Evolutionary conservation across 768 basidiomycete genomes (phyloP), one percentile per base, ranked within the genome.

Genomic region (Tylopilus subfusipes): DNA sequence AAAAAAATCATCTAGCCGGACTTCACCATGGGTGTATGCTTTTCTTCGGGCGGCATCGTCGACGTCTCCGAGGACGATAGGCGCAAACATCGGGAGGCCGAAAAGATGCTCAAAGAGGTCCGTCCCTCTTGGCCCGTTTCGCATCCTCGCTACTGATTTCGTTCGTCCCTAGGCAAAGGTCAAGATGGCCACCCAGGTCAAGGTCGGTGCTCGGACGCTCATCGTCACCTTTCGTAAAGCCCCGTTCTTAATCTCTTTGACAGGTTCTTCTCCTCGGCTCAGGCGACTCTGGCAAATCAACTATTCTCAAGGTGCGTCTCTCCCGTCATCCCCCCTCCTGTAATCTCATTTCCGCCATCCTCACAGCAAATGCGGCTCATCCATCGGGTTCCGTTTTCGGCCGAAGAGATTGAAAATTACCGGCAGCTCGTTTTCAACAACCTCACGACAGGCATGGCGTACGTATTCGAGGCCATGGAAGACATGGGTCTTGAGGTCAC

Each of bases 361-460:
- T 22, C 22, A 21, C 55, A 94, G 89, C 94, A 98, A 87, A 98
- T 98, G 95, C 86, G 94, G 36, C 77, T 97, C 36, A 97, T 99
- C 47, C 95, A 98, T 72, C 82, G 84, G 54, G 76, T 92, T 1
- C 87, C 90, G 0, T 99, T 97, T 73, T 82, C 86, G 0, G 48
- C 81, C 0, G 80, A 84, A 63, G 97, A 98, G 70, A 80, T 90
- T 36, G 95, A 98, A 71, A 83, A 79, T 16, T 97, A 88, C 63
- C 85, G 95, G 2, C 95, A 96, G 64, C 84, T 97, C 42, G 85
- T 94, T 11, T 99, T 96, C 69, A 87, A 88, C 64, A 98, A 99
- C 72, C 73, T 99, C 29, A 88, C 90, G 2, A 82, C 87, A 10
- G 97, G 94, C 3, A 81, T 98, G 73, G 80, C 82, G 44, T 83